Evolutionary conservation across 257 asterid species (phyloP).

Genomic region (Solanum peruvianum): DNA sequence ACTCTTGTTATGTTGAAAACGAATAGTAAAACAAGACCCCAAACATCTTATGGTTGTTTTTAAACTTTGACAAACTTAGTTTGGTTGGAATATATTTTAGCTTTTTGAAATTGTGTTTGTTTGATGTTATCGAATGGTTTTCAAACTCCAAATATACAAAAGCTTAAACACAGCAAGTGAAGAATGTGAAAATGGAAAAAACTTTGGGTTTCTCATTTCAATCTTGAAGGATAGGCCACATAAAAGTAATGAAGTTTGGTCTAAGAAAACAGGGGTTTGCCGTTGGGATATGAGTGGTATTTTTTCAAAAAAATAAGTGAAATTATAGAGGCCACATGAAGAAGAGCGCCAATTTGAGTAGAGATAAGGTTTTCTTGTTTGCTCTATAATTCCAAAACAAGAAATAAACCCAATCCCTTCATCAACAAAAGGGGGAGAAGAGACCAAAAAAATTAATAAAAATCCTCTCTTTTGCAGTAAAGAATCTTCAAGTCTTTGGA

Average conservation of each 20-base stretch:
- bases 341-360: slow-evolving; percentile 3
- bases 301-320: neutral
- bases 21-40: neutral
- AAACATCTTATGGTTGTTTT: neutral
- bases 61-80: neutral
- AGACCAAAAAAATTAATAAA: neutral
- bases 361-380: slow-evolving; percentile 10
- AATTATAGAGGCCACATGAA: neutral
- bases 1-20: neutral
- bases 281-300: neutral
- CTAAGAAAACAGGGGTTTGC: neutral
- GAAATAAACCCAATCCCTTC: neutral
- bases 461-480: neutral
- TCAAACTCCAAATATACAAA: neutral
- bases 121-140: neutral
- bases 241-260: neutral
- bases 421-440: neutral
- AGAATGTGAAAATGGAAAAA: neutral
- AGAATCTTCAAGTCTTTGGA: neutral
- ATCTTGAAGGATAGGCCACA: neutral
- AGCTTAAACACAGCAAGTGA: neutral
- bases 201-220: neutral
- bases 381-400: neutral
- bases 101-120: neutral
- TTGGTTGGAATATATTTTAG: too few relatives aligned